These are phyloP conservation scores for Scedosporium minutisporum DNA, from an alignment of 2,329 filamentous ascomycete genomes.

Conservation along the genomic window DNA sequence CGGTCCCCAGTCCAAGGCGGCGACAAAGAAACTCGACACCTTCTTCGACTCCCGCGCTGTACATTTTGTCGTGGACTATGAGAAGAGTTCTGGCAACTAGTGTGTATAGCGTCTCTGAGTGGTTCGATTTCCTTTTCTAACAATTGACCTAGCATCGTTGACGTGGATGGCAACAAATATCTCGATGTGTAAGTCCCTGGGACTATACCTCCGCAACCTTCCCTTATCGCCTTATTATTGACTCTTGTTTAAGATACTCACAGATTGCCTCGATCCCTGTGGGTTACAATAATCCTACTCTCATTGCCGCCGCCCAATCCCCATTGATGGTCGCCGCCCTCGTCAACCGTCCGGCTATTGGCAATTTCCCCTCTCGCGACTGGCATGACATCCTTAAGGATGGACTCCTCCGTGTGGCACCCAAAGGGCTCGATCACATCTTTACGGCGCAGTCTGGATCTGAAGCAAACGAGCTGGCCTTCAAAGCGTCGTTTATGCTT, in stretches of 20 bases:
- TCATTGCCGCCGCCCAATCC: conserved; percentile 60
- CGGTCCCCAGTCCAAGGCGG: conserved; percentile 28
- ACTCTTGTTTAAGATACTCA: conserved; percentile 50
- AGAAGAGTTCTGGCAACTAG: conserved; percentile 43
- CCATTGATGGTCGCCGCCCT: conserved; percentile 71
- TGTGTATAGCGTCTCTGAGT: conserved; percentile 9
- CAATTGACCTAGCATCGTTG: conserved; percentile 25
- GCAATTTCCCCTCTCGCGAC: conserved; percentile 81
- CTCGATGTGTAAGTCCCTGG: conserved; percentile 33
- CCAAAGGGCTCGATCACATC: conserved; percentile 75
- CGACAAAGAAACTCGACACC: conserved; percentile 31
- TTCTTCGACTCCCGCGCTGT: conserved; percentile 43
- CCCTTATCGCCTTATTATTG: not conserved
- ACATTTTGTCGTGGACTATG: conserved; percentile 43
- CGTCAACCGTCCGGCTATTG: conserved; percentile 81
- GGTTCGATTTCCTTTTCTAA: not conserved
- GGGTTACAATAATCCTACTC: conserved; percentile 80
- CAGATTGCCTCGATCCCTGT: conserved; percentile 90
- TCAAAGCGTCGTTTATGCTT: conserved; percentile 86
- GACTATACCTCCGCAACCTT: conserved; percentile 8
- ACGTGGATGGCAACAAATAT: conserved; percentile 39
- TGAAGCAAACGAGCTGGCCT: conserved; percentile 88
- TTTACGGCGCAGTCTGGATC: conserved; percentile 86
- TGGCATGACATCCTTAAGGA: conserved; percentile 73
- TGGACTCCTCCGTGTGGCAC: conserved; percentile 73